These are phyloP conservation scores for Venturia oleaginea DNA, from an alignment of 2,329 filamentous ascomycete species.

Conservation along the genomic window DNA sequence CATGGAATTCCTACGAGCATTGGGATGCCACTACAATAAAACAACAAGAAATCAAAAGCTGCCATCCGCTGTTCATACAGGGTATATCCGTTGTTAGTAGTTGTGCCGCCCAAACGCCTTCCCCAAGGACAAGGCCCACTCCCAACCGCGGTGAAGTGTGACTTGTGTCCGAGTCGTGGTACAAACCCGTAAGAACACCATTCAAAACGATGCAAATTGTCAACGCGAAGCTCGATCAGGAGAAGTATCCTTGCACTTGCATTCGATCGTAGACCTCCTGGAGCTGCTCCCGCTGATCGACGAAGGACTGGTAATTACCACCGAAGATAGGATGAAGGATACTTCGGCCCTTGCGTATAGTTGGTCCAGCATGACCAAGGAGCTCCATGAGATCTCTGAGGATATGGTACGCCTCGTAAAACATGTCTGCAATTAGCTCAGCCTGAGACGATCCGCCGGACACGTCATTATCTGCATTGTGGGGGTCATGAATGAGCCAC, in stretches of 20 bases:
- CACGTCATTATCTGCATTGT: constrained; percentile 77
- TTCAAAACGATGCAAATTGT: background rate
- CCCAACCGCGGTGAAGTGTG: background rate
- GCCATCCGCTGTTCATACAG: background rate
- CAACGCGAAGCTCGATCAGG: background rate
- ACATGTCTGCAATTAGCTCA: constrained; percentile 55
- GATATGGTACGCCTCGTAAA: constrained; percentile 52
- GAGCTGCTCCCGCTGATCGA: constrained; percentile 57
- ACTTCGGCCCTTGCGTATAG: constrained; percentile 33
- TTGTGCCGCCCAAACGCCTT: background rate
- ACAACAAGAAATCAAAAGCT: background rate
- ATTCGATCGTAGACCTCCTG: constrained; percentile 19
- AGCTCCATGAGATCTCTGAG: constrained; percentile 33
- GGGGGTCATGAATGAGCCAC: constrained; percentile 83
- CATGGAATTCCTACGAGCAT: background rate
- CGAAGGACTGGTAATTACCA: constrained; percentile 71
- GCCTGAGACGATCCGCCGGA: constrained; percentile 75
- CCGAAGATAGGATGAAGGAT: constrained; percentile 65
- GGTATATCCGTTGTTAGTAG: background rate
- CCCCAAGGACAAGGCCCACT: background rate
- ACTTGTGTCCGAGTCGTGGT: background rate
- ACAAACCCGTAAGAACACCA: background rate
- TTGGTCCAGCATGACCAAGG: constrained; percentile 1
- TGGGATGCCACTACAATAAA: background rate
- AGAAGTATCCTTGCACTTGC: background rate